Conservation (phyloP, 306 rosid genomes). For the Acacia melanoxylon region DNA sequence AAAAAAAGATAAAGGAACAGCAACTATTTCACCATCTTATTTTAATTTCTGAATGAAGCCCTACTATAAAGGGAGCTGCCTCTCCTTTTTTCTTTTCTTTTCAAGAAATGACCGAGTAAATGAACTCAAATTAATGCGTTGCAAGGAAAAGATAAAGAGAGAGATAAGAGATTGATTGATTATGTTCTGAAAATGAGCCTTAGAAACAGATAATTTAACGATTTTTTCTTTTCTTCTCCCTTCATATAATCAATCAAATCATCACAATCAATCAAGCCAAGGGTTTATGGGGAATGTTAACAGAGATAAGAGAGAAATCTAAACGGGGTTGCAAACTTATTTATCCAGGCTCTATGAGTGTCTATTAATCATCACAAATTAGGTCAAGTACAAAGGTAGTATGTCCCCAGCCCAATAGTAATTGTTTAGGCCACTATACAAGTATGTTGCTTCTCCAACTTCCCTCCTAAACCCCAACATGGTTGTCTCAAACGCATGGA, state of each 20-base stretch:
- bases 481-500: neutral
- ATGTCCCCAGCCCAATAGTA: neutral
- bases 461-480: neutral
- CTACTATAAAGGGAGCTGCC: neutral
- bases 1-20: neutral
- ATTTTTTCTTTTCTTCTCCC: no score
- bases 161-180: no score
- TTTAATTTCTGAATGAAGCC: slow-evolving; percentile 12
- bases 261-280: no score
- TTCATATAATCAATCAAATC: no score
- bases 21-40: slow-evolving; percentile 5
- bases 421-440: neutral
- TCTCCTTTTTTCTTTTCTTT: neutral
- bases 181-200: no score
- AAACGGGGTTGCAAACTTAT: neutral
- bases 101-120: neutral
- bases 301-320: neutral
- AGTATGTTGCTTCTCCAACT: neutral
- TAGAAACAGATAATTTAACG: no score
- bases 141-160: no score
- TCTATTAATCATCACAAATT: neutral
- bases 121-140: neutral
- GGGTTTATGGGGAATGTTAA: neutral
- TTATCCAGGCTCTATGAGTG: neutral
- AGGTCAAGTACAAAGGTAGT: neutral